Base-by-base conservation (phyloP, 2,329 filamentous ascomycete species). In the Neopestalotiopsis sp. region DNA sequence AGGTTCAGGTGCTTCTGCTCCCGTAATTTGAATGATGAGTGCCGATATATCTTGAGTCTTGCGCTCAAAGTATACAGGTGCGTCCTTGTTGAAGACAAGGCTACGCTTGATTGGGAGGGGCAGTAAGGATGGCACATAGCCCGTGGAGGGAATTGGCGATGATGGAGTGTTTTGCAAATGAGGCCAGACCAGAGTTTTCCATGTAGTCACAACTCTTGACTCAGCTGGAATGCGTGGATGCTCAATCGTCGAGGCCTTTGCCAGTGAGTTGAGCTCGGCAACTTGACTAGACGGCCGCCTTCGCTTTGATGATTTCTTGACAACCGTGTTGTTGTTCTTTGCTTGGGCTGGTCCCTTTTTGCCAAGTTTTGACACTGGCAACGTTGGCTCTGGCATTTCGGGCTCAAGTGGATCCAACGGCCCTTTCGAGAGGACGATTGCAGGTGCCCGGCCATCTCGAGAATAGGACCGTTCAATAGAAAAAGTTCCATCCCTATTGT, bases 401-500 rank as follows among this genome's bases (percentile, higher is more conserved):
- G 71, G 69, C 62, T 75, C 74, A 2, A 70, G 67, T 6, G 70
- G 68, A 28, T 69, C 69, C 1, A 71, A 72, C 6, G 72, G 71
- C 17, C 71, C 71, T 17, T 70, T 72, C 0, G 78, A 78, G 2
- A 78, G 70, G 14, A 80, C 69, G 3, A 28, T 57, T 1, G 71
- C 65, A 30, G 69, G 59, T n/a, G 14, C 28, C 14, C 56, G 20
- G 9, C 63, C 67, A 2, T 14, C 10, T 10, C 40, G 65, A 4
- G 59, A 32, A 5, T 49, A 34, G 58, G 49, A 67, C 10, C 73
- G 73, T 3, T 81, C 56, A 10, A 76, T 69, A 17, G 78, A 75
- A 10, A 84, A 65, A 0, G 81, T 84, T 2, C 82, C 82, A 10
- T 84, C 82, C 3, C 73, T 72, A 34, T 84, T 84, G 66, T 84